A percentile compares a stretch with the other conserved stretches of the same genome.
Evolutionary conservation across 2,329 filamentous ascomycete genomes (phyloP).

Genomic region (Phoma sp.): DNA sequence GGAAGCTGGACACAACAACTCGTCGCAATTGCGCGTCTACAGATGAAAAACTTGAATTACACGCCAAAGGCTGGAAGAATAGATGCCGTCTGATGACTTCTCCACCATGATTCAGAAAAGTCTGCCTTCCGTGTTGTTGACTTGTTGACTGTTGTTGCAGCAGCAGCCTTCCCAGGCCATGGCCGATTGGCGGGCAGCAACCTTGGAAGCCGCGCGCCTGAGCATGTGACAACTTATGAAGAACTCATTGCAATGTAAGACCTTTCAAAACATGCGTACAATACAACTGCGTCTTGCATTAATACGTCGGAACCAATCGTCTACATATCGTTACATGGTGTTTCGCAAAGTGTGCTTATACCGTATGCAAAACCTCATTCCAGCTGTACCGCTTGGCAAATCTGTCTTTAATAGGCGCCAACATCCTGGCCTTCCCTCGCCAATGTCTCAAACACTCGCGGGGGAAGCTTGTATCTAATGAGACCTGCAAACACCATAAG

Average conservation of each 20-base stretch:
- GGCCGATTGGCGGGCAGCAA: too few species aligned
- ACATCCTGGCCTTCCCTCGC: slow-evolving; percentile 69
- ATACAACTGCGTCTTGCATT: background rate
- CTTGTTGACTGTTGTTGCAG: too few species aligned
- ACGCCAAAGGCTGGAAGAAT: too few species aligned
- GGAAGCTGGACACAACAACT: background rate
- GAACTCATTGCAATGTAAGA: too few species aligned
- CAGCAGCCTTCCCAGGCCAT: too few species aligned
- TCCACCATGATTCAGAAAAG: too few species aligned
- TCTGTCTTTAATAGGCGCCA: slow-evolving; percentile 35
- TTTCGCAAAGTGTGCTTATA: background rate
- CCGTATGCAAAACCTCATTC: slow-evolving; percentile 6
- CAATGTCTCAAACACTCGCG: slow-evolving; percentile 84
- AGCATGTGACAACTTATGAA: too few species aligned
- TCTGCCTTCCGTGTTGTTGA: too few species aligned
- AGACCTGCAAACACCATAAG: slow-evolving; percentile 93
- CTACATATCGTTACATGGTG: background rate
- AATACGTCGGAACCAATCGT: background rate
- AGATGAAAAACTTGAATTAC: too few species aligned
- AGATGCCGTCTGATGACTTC: too few species aligned
- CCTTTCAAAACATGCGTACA: too few species aligned
- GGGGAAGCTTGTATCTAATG: slow-evolving; percentile 87
- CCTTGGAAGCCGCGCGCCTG: too few species aligned
- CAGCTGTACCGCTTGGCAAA: background rate
- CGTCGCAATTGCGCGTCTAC: background rate